Base-by-base conservation (phyloP, 2,329 filamentous ascomycete genomes). In the Falciphora oryzae region DNA sequence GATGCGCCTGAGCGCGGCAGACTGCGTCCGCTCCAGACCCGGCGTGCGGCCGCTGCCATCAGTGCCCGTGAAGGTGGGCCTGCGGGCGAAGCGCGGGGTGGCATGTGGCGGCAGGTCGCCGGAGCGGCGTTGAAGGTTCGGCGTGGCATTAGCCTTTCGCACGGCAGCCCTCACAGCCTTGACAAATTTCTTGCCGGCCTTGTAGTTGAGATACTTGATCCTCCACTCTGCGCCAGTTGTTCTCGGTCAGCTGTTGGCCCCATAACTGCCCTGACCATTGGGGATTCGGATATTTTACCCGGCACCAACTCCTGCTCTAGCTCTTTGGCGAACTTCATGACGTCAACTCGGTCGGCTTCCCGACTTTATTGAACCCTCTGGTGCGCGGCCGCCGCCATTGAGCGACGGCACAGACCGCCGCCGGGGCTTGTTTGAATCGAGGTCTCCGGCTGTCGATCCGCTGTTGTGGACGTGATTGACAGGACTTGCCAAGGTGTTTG, bases 171-270 rank as follows among this genome's bases (percentile, higher is more conserved):
- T 78, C 63, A 97, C 88, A 65, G 87, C 88, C 77, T 97, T 98
- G 76, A 98, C 83, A 74, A 93, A 89, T 79, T 97, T 97, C 79
- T 98, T 98, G 66, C 93, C 94, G 65, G 88, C 88, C 83, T 96
- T 97, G 82, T 98, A 98, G 77, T 97, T 87, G 70, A 98, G 84
- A 76, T 97, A 98, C 77, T 97, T 96, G 75, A 89, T 85, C 72
- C 91, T 87, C 94, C 94, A 98, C 85, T 98, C 86, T 89, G 69
- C 3, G 44, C 18, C 18, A 3, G 44, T 53, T 11, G 6, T 6
- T 53, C 18, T 22, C 31, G 28, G n/a, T 53, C 11, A 27, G 62
- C 25, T 6, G 7, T 32, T 32, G 32, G 32, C 8, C 32, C 32
- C 7, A 32, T 13, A 32, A 32, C 10, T 32, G 31, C 31, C 31